Evolutionary conservation across 2,329 filamentous ascomycete genomes (phyloP).

Genomic region (Drechslerella coelobrocha): DNA sequence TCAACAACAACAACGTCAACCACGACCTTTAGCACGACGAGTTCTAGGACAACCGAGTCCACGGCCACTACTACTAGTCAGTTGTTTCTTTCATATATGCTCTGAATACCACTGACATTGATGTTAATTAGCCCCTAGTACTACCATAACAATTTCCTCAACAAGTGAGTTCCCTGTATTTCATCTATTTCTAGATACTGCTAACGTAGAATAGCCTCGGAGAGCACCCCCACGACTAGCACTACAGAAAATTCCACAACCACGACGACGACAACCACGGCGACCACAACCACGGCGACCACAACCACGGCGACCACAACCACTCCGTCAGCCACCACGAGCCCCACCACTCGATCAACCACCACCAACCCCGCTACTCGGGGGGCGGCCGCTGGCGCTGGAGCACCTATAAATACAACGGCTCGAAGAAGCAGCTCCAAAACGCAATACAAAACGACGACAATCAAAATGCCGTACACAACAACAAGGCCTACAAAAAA

Average conservation of each 20-base stretch:
- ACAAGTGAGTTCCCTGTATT: not conserved
- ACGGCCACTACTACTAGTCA: slow-evolving; percentile 12
- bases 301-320: no score
- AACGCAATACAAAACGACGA: slow-evolving; percentile 1
- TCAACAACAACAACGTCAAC: slow-evolving; percentile 2
- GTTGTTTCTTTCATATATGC: slow-evolving; percentile 5
- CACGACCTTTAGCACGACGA: slow-evolving; percentile 13
- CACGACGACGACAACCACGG: not conserved
- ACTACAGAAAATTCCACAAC: slow-evolving; percentile 18
- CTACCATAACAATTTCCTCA: slow-evolving; percentile 3
- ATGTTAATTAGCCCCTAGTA: not conserved
- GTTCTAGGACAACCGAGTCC: slow-evolving; percentile 1
- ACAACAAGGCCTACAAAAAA: not conserved
- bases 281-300: not conserved
- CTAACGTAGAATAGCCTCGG: not conserved
- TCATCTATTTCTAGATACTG: not conserved
- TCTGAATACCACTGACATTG: slow-evolving; percentile 3
- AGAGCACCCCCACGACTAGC: slow-evolving; percentile 9
- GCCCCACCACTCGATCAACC: not conserved
- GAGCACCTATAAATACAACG: slow-evolving; percentile 1
- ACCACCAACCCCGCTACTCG: not conserved
- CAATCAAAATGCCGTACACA: slow-evolving; percentile 1
- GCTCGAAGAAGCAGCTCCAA: slow-evolving; percentile 3
- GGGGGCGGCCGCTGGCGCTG: not conserved
- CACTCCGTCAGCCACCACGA: no score